These are phyloP conservation scores for Acidiella bohemica DNA, from an alignment of 495 filamentous ascomycete genomes.

Conservation along the genomic window DNA sequence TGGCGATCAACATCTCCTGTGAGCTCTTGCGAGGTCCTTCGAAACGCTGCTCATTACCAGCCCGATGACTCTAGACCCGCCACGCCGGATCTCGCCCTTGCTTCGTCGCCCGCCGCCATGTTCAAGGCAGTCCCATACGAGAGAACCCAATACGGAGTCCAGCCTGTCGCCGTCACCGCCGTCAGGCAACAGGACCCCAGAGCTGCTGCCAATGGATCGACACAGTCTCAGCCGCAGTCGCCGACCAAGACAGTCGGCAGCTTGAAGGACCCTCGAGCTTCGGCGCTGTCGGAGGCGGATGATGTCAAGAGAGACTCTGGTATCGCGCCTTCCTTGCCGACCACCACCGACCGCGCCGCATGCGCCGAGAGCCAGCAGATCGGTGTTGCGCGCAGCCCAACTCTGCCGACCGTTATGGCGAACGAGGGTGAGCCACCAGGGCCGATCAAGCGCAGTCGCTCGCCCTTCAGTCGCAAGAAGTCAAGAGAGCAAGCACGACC, in stretches of 20 bases:
- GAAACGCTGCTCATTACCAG: no score
- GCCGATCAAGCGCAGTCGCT: constrained; percentile 3
- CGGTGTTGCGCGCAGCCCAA: constrained; percentile 13
- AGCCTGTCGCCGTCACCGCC: no score
- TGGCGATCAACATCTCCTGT: no score
- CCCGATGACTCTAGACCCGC: no score
- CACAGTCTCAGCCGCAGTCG: no score
- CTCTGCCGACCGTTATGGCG: constrained; percentile 30
- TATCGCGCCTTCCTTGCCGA: constrained; percentile 17
- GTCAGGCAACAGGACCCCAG: background rate
- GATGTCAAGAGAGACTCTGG: constrained; percentile 21
- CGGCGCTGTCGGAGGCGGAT: constrained; percentile 2
- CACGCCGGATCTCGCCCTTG: no score
- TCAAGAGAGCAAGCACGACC: constrained; percentile 6
- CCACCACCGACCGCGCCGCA: constrained; percentile 4
- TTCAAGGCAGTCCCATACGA: no score
- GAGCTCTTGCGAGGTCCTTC: no score
- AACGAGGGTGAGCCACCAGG: constrained; percentile 16
- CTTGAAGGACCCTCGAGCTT: background rate
- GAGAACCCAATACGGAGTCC: no score
- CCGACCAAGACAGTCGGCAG: no score
- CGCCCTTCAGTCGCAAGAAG: constrained; percentile 6
- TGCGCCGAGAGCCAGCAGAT: constrained; percentile 5
- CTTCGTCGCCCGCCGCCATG: no score
- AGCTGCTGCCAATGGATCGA: no score